phyloP scores from a whole-genome alignment of 768 basidiomycete species.

The Pulveroboletus sp. region DNA sequence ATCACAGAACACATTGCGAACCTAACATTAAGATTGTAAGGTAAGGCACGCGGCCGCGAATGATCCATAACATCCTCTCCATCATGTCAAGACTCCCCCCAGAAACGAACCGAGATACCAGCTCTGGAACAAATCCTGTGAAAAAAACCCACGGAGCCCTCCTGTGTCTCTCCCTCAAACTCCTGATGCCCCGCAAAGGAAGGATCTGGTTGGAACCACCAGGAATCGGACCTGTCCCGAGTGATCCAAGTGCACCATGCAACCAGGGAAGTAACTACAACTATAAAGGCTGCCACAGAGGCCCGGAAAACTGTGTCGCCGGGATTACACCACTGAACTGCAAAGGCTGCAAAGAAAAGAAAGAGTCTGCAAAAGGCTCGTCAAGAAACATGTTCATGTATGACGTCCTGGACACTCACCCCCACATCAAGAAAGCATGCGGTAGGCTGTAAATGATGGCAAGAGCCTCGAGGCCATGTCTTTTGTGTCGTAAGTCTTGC shows the following conservation, averaged over 20 bases:
- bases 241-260: conserved; percentile 42
- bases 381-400: neutral
- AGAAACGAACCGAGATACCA: neutral
- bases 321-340: conserved; percentile 22
- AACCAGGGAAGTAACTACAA: conserved; percentile 32
- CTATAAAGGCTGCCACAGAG: conserved; percentile 31
- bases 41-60: too few species aligned
- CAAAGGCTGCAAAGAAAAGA: conserved; percentile 28
- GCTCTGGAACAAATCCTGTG: neutral
- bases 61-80: too few species aligned
- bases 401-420: conserved; percentile 36
- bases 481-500: conserved; percentile 19
- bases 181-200: neutral
- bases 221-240: conserved; percentile 11
- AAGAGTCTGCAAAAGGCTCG: conserved; percentile 20
- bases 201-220: conserved; percentile 28
- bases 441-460: conserved; percentile 55
- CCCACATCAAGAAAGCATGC: conserved; percentile 58
- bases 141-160: neutral
- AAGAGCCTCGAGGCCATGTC: conserved; percentile 46
- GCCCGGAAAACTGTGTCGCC: conserved; percentile 9
- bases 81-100: neutral
- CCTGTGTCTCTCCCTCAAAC: neutral
- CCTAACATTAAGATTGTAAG: too few species aligned
- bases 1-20: too few species aligned